These are phyloP conservation scores for Pistacia vera DNA, from an alignment of 345 rosid species.

Conservation along the genomic window DNA sequence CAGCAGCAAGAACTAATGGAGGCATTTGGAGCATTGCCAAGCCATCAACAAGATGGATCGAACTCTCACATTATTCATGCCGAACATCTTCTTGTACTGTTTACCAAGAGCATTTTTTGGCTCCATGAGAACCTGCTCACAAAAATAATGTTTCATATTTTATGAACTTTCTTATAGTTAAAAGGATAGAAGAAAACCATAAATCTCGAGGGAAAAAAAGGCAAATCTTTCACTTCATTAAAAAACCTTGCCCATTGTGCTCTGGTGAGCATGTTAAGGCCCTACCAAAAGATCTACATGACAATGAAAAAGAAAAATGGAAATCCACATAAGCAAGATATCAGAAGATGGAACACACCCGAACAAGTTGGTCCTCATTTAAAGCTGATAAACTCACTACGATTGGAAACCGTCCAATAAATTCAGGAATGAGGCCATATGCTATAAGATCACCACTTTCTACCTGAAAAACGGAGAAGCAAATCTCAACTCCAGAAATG, in stretches of 20 bases:
- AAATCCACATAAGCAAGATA: neutral
- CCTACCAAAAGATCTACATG: constrained; percentile 2
- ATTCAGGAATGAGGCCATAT: constrained; percentile 96
- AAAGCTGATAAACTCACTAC: constrained; percentile 86
- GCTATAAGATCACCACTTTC: constrained; percentile 93
- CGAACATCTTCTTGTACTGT: constrained; percentile 89
- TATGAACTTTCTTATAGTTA: neutral
- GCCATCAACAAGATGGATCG: neutral
- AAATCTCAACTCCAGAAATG: neutral
- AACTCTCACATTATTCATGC: constrained; percentile 78
- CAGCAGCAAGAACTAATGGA: neutral
- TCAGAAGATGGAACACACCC: constrained; percentile 46
- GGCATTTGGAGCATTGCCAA: neutral
- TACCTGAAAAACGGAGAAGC: constrained; percentile 42
- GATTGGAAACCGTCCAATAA: constrained; percentile 88
- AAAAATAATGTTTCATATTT: neutral
- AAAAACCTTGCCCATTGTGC: neutral
- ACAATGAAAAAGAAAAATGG: neutral
- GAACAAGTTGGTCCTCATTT: constrained; percentile 85
- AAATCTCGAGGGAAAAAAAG: too few relatives aligned
- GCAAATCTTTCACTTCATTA: neutral
- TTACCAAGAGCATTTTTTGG: constrained; percentile 93
- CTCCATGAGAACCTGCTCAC: constrained; percentile 66
- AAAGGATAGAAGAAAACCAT: too few relatives aligned
- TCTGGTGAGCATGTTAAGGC: neutral